Conservation (phyloP, 2,329 filamentous ascomycete genomes). For the Dichotomopilus funicola region DNA sequence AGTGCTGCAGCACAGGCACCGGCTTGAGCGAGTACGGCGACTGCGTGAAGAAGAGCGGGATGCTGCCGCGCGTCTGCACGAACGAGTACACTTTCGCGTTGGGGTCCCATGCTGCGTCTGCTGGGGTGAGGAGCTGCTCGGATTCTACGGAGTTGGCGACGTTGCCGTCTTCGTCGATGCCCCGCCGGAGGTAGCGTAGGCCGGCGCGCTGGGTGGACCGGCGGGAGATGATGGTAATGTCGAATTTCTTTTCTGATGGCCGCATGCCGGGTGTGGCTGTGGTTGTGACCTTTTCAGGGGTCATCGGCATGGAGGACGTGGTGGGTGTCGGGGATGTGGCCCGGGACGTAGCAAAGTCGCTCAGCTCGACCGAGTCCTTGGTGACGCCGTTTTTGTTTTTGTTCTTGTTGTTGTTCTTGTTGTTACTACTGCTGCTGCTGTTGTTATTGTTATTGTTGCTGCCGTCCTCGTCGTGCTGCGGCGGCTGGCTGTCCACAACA, state of each 20-base stretch:
- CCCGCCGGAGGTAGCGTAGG: slow-evolving; percentile 80
- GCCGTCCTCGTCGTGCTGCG: slow-evolving; percentile 40
- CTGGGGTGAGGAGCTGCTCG: slow-evolving; percentile 78
- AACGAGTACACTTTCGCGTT: slow-evolving; percentile 68
- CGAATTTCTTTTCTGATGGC: slow-evolving; percentile 51
- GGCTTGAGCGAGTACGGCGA: slow-evolving; percentile 91
- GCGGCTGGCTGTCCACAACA: slow-evolving; percentile 57
- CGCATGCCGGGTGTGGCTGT: slow-evolving; percentile 31
- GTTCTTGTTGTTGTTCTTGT: too few species aligned
- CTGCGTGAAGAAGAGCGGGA: slow-evolving; percentile 92
- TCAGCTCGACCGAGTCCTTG: slow-evolving; percentile 40
- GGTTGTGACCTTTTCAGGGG: slow-evolving; percentile 25
- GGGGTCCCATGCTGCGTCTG: slow-evolving; percentile 51
- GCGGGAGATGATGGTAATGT: slow-evolving; percentile 88
- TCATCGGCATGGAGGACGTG: too few species aligned
- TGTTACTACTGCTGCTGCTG: too few species aligned
- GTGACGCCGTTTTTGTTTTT: slow-evolving; percentile 16
- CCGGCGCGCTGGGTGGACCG: slow-evolving; percentile 81
- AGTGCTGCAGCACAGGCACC: slow-evolving; percentile 74
- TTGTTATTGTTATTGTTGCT: too few species aligned
- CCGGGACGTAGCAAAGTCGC: slow-evolving; percentile 22
- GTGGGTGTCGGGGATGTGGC: slow-evolving; percentile 14
- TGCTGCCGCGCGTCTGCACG: slow-evolving; percentile 80
- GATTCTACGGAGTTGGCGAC: slow-evolving; percentile 91
- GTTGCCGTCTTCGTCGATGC: slow-evolving; percentile 82